These are phyloP conservation scores for Phytopythium ostracodes DNA, from an alignment of 352 stramenopile species.

Conservation along the genomic window DNA sequence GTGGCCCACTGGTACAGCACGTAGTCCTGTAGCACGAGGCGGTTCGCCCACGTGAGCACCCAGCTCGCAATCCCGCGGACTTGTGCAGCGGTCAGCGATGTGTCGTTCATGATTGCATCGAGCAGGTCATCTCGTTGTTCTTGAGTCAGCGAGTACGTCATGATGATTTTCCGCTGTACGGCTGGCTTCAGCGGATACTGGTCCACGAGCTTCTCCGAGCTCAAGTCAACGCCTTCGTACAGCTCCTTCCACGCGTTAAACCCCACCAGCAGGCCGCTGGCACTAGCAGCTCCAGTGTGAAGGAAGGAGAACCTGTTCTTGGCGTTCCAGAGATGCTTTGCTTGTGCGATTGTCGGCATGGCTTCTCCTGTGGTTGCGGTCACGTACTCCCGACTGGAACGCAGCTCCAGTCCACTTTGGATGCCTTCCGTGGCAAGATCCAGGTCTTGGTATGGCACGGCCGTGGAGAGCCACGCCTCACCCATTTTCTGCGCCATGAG, in stretches of 20 bases:
- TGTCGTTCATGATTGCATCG: conserved; percentile 20
- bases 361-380: conserved; percentile 2
- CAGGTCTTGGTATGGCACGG: conserved; percentile 33
- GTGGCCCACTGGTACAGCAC: conserved; percentile 46
- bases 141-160: conserved; percentile 17
- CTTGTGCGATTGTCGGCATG: conserved; percentile 34
- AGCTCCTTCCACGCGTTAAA: conserved; percentile 61
- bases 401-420: conserved; percentile 57
- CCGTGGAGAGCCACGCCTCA: conserved; percentile 35
- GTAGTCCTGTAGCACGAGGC: conserved; percentile 38
- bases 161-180: conserved; percentile 10
- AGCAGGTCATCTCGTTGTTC: conserved; percentile 25
- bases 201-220: conserved; percentile 35
- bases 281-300: conserved; percentile 8
- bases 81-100: conserved; percentile 31
- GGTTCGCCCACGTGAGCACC: conserved; percentile 45
- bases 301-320: conserved; percentile 44
- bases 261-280: conserved; percentile 33
- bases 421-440: conserved; percentile 23
- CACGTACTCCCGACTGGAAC: conserved; percentile 20
- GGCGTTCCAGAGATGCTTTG: conserved; percentile 35
- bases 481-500: conserved; percentile 22
- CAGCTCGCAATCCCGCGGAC: conserved; percentile 38
- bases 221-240: conserved; percentile 48
- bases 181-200: conserved; percentile 32